Percentiles rank a stretch among this genome's conserved stretches.
phyloP scores from a whole-genome alignment of 164 flowering plant species.

The Euptelea pleiosperma region DNA sequence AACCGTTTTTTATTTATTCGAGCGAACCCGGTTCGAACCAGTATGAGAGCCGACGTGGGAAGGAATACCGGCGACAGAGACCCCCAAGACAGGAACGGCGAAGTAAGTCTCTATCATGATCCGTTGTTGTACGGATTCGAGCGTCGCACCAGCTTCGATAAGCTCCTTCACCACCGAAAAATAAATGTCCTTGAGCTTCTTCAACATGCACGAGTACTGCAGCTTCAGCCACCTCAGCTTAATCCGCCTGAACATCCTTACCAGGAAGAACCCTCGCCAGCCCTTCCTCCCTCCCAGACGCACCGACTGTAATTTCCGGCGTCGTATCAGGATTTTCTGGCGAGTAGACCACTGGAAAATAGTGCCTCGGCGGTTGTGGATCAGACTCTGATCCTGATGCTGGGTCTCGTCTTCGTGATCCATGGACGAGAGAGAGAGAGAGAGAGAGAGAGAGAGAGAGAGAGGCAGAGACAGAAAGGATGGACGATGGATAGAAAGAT shows the following conservation, averaged over 20 bases:
- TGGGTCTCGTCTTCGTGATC: constrained; percentile 15
- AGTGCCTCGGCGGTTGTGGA: constrained; percentile 9
- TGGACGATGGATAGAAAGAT: neutral
- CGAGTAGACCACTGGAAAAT: constrained; percentile 17
- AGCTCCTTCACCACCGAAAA: constrained; percentile 35
- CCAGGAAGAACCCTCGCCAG: constrained; percentile 18
- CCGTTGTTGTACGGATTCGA: constrained; percentile 38
- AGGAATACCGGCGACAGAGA: constrained; percentile 24
- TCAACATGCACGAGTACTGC: constrained; percentile 33
- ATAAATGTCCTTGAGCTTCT: constrained; percentile 44
- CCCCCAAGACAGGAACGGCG: constrained; percentile 41
- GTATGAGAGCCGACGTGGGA: neutral
- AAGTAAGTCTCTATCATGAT: constrained; percentile 36
- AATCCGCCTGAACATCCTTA: constrained; percentile 22
- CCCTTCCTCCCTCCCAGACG: constrained; percentile 44
- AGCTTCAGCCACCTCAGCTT: constrained; percentile 43
- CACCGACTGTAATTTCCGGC: constrained; percentile 28
- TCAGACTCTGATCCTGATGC: too few relatives aligned
- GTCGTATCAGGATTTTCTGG: constrained; percentile 14
- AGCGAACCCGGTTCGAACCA: neutral
- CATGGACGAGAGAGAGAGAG: constrained; percentile 18
- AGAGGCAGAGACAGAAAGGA: neutral
- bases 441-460: constrained; percentile 1
- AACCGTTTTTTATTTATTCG: neutral
- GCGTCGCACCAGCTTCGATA: constrained; percentile 34